Percentiles rank a stretch among this genome's conserved stretches.
Conservation (phyloP, 2,329 filamentous ascomycete genomes). For the Cercospora citrullina region DNA sequence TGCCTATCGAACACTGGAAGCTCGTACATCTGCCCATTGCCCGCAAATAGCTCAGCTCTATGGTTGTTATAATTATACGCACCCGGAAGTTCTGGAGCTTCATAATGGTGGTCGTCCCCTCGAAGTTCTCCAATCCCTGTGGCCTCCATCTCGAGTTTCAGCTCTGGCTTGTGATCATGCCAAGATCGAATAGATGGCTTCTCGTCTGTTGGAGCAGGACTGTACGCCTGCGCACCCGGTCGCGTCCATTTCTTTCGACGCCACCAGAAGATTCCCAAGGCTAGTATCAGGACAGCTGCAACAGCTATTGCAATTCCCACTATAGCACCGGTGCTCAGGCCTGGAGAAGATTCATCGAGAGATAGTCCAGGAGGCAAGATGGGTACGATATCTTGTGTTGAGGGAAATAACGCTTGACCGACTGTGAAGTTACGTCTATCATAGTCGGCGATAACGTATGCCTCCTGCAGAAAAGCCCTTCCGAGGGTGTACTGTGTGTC, state of each 20-base stretch:
- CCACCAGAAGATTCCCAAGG: not conserved
- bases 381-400: not conserved
- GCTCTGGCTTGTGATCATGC: not conserved
- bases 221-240: not conserved
- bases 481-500: conserved; percentile 62
- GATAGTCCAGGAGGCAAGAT: not conserved
- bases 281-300: not conserved
- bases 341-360: not conserved
- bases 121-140: not conserved
- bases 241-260: not conserved
- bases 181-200: not conserved
- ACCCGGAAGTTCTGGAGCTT: not conserved
- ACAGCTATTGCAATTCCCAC: conserved; percentile 3
- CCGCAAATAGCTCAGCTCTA: not conserved
- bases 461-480: conserved; percentile 68
- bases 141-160: not conserved
- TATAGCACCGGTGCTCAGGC: not conserved
- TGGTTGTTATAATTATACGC: not conserved
- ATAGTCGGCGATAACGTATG: conserved; percentile 53
- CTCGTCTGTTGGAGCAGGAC: not conserved
- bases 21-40: not conserved
- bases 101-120: not conserved
- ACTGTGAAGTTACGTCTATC: conserved; percentile 50
- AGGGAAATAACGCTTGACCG: conserved; percentile 35
- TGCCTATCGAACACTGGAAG: not conserved